Percentiles rank a stretch among this genome's conserved stretches.
phyloP scores from a whole-genome alignment of 495 filamentous ascomycete genomes.

The Penicillium argentinense region DNA sequence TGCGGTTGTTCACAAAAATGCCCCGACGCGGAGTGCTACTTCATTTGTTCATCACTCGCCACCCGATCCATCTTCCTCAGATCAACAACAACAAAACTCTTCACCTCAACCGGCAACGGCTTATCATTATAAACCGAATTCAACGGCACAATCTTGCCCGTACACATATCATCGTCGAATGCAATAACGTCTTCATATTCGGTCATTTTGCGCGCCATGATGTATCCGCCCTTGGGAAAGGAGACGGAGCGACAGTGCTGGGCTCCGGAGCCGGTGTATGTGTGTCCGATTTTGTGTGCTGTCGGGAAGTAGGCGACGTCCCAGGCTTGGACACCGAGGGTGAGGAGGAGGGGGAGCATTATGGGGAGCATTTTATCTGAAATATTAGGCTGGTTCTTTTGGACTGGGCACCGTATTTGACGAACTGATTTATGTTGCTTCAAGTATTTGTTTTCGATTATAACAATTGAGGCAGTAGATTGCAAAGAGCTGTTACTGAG shows the following conservation, averaged over 20 bases:
- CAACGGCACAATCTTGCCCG: background rate
- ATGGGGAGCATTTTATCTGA: background rate
- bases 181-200: background rate
- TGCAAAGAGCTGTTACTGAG: too few relatives aligned
- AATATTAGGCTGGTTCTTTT: background rate
- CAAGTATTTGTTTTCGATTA: too few relatives aligned
- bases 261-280: background rate
- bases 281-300: background rate
- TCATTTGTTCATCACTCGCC: background rate
- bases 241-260: background rate
- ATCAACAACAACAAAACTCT: slow-evolving; percentile 1
- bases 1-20: too few relatives aligned
- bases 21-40: too few relatives aligned
- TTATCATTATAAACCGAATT: background rate
- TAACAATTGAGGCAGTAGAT: too few relatives aligned
- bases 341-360: background rate
- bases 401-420: too few relatives aligned
- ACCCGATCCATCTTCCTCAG: slow-evolving; percentile 1
- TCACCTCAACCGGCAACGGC: background rate
- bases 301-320: background rate
- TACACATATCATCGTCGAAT: slow-evolving; percentile 2
- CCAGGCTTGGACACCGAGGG: background rate
- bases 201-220: background rate
- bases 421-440: too few relatives aligned
- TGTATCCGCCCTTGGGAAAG: background rate